phyloP scores from a whole-genome alignment of 352 stramenopile genomes.

The Elongisporangium prolatum region DNA sequence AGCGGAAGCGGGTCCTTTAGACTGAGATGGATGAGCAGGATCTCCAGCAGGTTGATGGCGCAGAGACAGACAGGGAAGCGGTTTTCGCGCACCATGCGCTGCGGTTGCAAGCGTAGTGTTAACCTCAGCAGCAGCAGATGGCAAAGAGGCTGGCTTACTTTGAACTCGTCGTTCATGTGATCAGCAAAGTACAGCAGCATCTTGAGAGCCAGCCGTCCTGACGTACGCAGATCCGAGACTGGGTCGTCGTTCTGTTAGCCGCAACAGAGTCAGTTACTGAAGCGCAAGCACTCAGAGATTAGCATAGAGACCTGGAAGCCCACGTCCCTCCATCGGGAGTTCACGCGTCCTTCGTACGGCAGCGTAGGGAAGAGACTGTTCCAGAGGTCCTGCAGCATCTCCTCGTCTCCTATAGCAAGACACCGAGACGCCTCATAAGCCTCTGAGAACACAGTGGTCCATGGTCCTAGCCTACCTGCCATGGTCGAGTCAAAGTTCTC shows the following conservation, averaged over 20 bases:
- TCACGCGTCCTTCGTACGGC: slow-evolving; percentile 61
- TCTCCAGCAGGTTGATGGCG: slow-evolving; percentile 61
- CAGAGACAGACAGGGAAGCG: slow-evolving; percentile 64
- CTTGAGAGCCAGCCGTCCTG: slow-evolving; percentile 45
- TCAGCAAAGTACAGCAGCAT: slow-evolving; percentile 71
- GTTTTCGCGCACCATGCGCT: slow-evolving; percentile 68
- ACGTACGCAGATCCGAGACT: slow-evolving; percentile 53
- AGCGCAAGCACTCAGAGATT: background rate
- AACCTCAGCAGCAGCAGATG: background rate
- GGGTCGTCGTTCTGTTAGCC: slow-evolving; percentile 51
- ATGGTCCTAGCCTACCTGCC: slow-evolving; percentile 16
- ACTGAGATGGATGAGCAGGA: slow-evolving; percentile 65
- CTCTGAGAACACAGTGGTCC: background rate
- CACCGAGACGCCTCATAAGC: slow-evolving; percentile 4
- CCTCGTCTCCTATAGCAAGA: slow-evolving; percentile 36
- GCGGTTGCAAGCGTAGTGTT: background rate
- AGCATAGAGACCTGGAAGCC: slow-evolving; percentile 48
- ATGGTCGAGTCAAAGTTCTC: slow-evolving; percentile 48
- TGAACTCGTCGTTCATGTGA: slow-evolving; percentile 65
- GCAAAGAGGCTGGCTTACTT: slow-evolving; percentile 19
- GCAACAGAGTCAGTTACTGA: background rate
- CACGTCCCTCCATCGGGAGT: slow-evolving; percentile 54
- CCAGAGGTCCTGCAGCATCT: slow-evolving; percentile 67
- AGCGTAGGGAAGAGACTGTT: slow-evolving; percentile 56
- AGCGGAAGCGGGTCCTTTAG: slow-evolving; percentile 57